Percentiles rank a stretch among this genome's conserved stretches.
Conservation (phyloP, 2,329 filamentous ascomycete species). For the Aspergillus sp. region DNA sequence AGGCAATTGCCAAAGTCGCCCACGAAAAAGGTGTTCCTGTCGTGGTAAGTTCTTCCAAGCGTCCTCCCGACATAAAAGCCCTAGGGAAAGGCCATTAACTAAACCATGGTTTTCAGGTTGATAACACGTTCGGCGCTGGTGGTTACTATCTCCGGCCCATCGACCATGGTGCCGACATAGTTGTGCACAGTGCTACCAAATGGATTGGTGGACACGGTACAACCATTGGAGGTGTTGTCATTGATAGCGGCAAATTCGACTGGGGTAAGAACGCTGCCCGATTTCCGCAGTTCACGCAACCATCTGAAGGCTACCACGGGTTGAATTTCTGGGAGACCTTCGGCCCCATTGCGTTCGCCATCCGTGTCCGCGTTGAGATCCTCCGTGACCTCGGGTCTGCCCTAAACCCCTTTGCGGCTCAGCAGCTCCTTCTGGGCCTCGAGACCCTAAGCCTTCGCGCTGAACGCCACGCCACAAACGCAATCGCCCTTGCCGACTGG, state of each 20-base stretch:
- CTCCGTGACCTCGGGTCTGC: constrained; percentile 80
- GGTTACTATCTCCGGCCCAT: constrained; percentile 87
- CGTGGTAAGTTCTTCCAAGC: constrained; percentile 44
- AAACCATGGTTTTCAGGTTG: constrained; percentile 56
- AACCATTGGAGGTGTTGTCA: constrained; percentile 80
- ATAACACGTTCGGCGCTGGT: constrained; percentile 94
- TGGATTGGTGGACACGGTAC: constrained; percentile 97
- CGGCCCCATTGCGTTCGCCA: constrained; percentile 78
- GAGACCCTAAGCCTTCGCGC: constrained; percentile 87
- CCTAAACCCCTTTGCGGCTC: constrained; percentile 87
- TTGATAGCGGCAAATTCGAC: constrained; percentile 90
- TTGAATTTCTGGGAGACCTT: constrained; percentile 95
- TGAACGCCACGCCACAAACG: constrained; percentile 84
- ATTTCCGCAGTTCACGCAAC: constrained; percentile 92
- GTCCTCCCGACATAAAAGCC: constrained; percentile 4
- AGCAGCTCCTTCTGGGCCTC: constrained; percentile 83
- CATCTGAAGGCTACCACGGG: constrained; percentile 82
- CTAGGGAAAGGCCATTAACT: not conserved
- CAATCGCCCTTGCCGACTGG: constrained; percentile 76
- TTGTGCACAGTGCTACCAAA: constrained; percentile 92
- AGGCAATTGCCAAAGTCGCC: constrained; percentile 78
- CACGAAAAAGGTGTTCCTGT: constrained; percentile 68
- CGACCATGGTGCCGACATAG: constrained; percentile 87
- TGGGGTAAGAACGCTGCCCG: constrained; percentile 81
- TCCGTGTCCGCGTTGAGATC: constrained; percentile 84